phyloP scores from a whole-genome alignment of 23 red algal species.

The Pyropia yezoensis region DNA sequence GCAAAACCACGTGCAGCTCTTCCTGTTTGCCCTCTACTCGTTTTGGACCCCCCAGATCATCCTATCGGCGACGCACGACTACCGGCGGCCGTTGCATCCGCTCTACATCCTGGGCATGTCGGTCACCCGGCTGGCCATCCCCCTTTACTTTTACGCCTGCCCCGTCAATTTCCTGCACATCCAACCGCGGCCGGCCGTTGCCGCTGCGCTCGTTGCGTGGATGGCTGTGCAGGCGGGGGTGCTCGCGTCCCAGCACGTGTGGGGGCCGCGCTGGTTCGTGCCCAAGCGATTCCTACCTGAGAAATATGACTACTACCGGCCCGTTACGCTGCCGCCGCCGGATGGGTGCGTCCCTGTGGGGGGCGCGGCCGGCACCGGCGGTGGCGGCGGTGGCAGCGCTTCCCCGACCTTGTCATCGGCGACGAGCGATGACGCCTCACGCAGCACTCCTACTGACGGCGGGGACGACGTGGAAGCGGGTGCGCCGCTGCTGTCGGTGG shows the following conservation, averaged over 20 bases:
- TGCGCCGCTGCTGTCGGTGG: conserved; percentile 6
- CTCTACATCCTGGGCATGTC: conserved; percentile 56
- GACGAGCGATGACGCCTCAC: conserved; percentile 22
- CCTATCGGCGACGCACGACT: conserved; percentile 46
- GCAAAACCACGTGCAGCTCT: conserved; percentile 63
- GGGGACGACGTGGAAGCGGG: background rate
- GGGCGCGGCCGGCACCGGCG: background rate
- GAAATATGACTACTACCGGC: conserved; percentile 87
- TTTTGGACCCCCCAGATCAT: conserved; percentile 92
- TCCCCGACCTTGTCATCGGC: too few relatives aligned
- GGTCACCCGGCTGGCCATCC: conserved; percentile 49
- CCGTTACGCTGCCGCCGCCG: conserved; percentile 12
- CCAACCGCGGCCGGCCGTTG: conserved; percentile 40
- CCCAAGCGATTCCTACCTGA: conserved; percentile 72
- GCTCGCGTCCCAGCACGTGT: conserved; percentile 64
- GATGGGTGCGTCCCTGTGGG: too few relatives aligned
- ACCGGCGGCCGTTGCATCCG: conserved; percentile 52
- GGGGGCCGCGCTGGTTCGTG: conserved; percentile 77
- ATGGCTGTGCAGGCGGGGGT: conserved; percentile 40
- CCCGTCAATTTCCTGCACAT: conserved; percentile 80
- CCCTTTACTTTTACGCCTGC: conserved; percentile 69
- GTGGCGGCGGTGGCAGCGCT: too few relatives aligned
- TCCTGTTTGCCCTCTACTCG: conserved; percentile 63
- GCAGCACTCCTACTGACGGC: conserved; percentile 1
- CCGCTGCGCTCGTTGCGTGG: conserved; percentile 55